These are phyloP conservation scores for Oenanthe javanica DNA, from an alignment of 140 eudicot genomes.

Conservation along the genomic window DNA sequence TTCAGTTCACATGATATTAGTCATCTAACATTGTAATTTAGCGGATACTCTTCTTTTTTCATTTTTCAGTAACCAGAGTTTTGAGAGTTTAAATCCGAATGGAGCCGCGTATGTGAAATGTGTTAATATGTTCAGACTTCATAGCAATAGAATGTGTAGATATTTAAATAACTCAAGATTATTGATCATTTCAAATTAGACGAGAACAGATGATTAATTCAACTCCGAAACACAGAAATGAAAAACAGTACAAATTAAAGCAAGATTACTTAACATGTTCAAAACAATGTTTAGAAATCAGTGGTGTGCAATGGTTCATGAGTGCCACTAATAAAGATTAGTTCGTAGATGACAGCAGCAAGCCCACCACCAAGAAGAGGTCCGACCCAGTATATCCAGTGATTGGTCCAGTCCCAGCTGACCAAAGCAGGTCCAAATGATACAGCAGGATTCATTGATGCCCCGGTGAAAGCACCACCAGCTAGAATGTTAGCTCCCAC, in stretches of 20 bases:
- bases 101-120: too few species aligned
- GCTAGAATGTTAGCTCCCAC: conserved; percentile 52
- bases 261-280: background rate
- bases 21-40: too few species aligned
- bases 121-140: too few species aligned
- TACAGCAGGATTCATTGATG: conserved; percentile 51
- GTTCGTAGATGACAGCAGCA: conserved; percentile 32
- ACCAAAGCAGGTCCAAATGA: conserved; percentile 49
- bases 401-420: conserved; percentile 34
- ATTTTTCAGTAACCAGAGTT: too few species aligned
- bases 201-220: background rate
- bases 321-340: conserved; percentile 28
- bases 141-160: too few species aligned
- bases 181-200: background rate
- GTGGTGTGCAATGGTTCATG: conserved; percentile 29
- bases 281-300: conserved; percentile 9
- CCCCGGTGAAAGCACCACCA: conserved; percentile 50
- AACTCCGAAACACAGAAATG: background rate
- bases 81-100: too few species aligned
- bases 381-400: conserved; percentile 48
- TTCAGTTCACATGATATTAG: too few species aligned
- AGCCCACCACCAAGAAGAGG: conserved; percentile 37
- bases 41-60: too few species aligned
- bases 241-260: background rate
- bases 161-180: background rate